Evolutionary conservation across 768 basidiomycete genomes (phyloP), one percentile per base, ranked within the genome.

Genomic region (Termitomyces heimii): DNA sequence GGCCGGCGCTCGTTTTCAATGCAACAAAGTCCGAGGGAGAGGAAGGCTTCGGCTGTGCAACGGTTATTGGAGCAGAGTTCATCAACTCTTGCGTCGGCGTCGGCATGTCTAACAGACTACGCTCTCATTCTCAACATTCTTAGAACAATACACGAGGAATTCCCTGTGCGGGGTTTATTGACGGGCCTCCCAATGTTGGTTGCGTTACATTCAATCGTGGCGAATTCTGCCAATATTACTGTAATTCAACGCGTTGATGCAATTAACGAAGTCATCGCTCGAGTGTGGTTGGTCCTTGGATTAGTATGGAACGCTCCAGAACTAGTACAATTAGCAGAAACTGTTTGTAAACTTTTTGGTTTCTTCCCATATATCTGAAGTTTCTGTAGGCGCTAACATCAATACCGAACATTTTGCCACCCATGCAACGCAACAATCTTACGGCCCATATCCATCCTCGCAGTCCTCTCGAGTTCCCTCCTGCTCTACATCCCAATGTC

Each of bases 101-200:
- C 80, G 16, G 91, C 91, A 12, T 84, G 79, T 7, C 71, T 85
- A 16, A 83, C 84, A 37, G 94, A 96, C 64, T 92, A 91, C 66
- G 77, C 82, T 9, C 82, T 85, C 64, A 80, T 93, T 32, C 73
- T 88, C 42, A 77, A 82, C 44, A 78, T 94, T 31, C 77, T 96
- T 37, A 77, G 75, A 5, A 79, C 81, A 3, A 76, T 91, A 28
- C 86, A 92, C 50, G 76, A 86, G 60, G 78, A 86, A 50, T 69
- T 91, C n/a, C 93, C 94, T 1, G 72, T 87, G 28, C 82, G 87
- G 42, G 88, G 85, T 2, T 63, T 96, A 40, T 71, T 94, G 18
- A 83, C 85, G 2, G 90, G 92, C 22, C 71, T 92, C 34, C 94
- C 94, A 5, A 94, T 97, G 91, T 70, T 97, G 28, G 67, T 92